These are phyloP conservation scores for Sphagnum tenellum DNA, from an alignment of 225 moss, liverwort and hornwort genomes.

Conservation along the genomic window DNA sequence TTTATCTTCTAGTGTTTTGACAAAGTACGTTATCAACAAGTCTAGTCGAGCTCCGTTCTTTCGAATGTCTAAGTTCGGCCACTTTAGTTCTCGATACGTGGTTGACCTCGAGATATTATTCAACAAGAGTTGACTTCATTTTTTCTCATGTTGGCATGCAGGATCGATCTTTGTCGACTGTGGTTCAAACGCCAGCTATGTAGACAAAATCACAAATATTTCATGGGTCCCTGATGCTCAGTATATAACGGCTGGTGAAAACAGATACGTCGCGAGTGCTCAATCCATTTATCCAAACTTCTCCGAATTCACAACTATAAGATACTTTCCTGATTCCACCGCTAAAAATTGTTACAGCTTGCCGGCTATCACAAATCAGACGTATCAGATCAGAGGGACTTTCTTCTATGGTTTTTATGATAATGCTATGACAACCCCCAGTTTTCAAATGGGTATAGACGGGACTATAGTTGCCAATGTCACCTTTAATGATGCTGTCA, in stretches of 20 bases:
- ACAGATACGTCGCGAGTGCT: not conserved
- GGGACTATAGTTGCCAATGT: conserved; percentile 6
- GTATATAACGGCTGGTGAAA: conserved; percentile 6
- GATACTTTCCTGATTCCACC: conserved; percentile 7
- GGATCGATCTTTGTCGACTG: no score
- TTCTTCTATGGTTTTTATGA: conserved; percentile 3
- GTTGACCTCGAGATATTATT: no score
- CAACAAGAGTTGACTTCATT: no score
- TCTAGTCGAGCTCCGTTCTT: no score
- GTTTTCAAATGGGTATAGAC: conserved; percentile 8
- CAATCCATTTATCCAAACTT: not conserved
- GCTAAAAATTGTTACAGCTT: conserved; percentile 13
- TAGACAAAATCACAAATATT: not conserved
- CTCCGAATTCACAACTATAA: conserved; percentile 1
- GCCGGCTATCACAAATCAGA: not conserved
- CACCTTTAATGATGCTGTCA: not conserved
- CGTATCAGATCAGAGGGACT: conserved; percentile 7
- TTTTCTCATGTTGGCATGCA: no score
- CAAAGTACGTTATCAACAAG: no score
- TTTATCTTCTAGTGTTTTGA: no score
- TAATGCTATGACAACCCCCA: not conserved
- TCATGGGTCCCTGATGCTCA: conserved; percentile 6
- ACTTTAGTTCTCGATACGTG: no score
- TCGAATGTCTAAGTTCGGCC: no score
- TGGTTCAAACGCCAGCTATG: no score